Conservation (phyloP, 192 early-diverging fungal species). For the Coemansia guatemalensis region DNA sequence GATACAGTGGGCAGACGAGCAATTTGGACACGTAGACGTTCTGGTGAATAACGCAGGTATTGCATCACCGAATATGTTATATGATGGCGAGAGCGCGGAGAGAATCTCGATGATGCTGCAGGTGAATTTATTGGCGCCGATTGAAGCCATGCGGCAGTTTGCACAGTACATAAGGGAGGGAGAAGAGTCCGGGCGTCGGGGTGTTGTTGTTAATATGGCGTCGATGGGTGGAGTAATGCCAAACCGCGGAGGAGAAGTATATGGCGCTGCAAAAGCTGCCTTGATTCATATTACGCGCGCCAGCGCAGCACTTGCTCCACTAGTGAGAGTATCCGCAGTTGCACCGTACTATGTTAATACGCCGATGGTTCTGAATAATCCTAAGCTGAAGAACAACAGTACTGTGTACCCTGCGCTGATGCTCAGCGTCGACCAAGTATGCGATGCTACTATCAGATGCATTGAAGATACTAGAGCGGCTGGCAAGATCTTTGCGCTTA, state of each 20-base stretch:
- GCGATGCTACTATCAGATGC: constrained; percentile 22
- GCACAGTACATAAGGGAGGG: constrained; percentile 11
- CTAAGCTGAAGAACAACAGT: constrained; percentile 41
- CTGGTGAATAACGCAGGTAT: constrained; percentile 46
- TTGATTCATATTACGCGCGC: constrained; percentile 40
- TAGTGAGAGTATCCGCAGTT: constrained; percentile 31
- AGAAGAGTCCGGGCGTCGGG: background rate
- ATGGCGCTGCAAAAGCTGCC: constrained; percentile 45
- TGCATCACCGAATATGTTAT: constrained; percentile 30
- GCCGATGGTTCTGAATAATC: constrained; percentile 47
- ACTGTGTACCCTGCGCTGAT: constrained; percentile 35
- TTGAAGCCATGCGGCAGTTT: constrained; percentile 37
- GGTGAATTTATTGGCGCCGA: constrained; percentile 41
- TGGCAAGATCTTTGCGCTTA: constrained; percentile 27
- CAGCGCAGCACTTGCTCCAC: constrained; percentile 24
- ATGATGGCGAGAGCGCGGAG: constrained; percentile 32
- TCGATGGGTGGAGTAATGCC: constrained; percentile 47
- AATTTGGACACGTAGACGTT: constrained; percentile 32
- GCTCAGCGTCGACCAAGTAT: constrained; percentile 40
- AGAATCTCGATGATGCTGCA: constrained; percentile 17
- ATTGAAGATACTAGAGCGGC: constrained; percentile 20
- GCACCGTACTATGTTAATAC: constrained; percentile 47
- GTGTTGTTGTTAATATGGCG: constrained; percentile 41
- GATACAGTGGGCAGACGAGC: constrained; percentile 12
- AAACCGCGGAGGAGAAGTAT: constrained; percentile 39